Conservation (phyloP, 768 basidiomycete genomes). For the Hortiboletus campestris region DNA sequence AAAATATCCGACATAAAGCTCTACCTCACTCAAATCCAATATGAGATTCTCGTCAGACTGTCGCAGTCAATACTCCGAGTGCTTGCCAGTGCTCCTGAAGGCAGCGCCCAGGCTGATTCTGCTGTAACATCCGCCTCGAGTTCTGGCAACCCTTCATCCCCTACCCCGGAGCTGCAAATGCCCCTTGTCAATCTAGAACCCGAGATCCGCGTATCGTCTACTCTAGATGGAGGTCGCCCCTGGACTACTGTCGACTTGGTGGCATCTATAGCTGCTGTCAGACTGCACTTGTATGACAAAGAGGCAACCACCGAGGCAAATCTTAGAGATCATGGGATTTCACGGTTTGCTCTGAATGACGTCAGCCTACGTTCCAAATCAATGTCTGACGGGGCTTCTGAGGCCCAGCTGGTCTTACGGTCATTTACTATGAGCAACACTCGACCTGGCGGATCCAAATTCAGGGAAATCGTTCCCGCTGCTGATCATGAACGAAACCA, state of each 20-base stretch:
- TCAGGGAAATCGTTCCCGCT: slow-evolving; percentile 93
- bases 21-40: slow-evolving; percentile 82
- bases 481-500: slow-evolving; percentile 86
- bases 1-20: slow-evolving; percentile 82
- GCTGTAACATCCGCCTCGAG: slow-evolving; percentile 17
- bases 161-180: slow-evolving; percentile 1
- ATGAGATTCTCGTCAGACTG: slow-evolving; percentile 64
- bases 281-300: slow-evolving; percentile 82
- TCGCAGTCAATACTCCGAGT: slow-evolving; percentile 68
- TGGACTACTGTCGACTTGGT: slow-evolving; percentile 75
- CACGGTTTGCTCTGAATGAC: slow-evolving; percentile 78
- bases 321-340: slow-evolving; percentile 78
- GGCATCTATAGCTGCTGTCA: slow-evolving; percentile 67
- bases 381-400: slow-evolving; percentile 78
- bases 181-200: slow-evolving; percentile 42
- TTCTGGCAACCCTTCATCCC: background rate
- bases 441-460: slow-evolving; percentile 74
- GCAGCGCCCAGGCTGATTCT: slow-evolving; percentile 31
- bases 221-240: slow-evolving; percentile 27
- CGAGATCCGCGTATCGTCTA: slow-evolving; percentile 45
- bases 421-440: slow-evolving; percentile 93
- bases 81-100: slow-evolving; percentile 49
- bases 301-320: slow-evolving; percentile 53
- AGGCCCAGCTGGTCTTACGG: slow-evolving; percentile 84
- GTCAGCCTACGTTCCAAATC: slow-evolving; percentile 78